These are phyloP conservation scores for Apiosordaria backusii DNA, from an alignment of 495 filamentous ascomycete genomes.

Conservation along the genomic window DNA sequence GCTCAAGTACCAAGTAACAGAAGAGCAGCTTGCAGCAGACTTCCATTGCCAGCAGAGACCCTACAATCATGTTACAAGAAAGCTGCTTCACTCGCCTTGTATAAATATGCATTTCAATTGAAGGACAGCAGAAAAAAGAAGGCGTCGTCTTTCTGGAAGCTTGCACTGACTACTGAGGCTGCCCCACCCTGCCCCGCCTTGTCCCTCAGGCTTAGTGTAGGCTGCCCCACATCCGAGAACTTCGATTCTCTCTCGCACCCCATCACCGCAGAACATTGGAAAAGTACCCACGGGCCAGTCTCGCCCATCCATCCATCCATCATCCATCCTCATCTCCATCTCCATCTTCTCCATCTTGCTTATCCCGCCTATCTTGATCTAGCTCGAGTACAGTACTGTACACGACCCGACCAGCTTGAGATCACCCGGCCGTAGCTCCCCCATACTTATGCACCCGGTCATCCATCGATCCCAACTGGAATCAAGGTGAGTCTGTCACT, in stretches of 20 bases:
- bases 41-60: not conserved
- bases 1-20: not conserved
- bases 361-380: not conserved
- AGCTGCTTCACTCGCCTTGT: not conserved
- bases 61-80: not conserved
- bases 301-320: not conserved
- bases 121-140: not conserved
- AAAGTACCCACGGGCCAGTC: not conserved
- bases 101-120: not conserved
- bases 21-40: not conserved
- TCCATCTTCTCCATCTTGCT: not conserved
- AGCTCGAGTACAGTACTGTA: not conserved
- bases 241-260: not conserved
- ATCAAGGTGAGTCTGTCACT: not conserved
- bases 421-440: not conserved
- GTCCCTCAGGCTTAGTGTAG: not conserved
- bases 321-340: too few relatives aligned
- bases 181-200: not conserved
- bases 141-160: not conserved
- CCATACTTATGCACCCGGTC: not conserved
- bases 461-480: not conserved
- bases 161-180: not conserved
- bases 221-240: not conserved
- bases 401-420: not conserved
- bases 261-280: not conserved